Conservation (phyloP, 257 asterid species). For the Capsicum baccatum region DNA sequence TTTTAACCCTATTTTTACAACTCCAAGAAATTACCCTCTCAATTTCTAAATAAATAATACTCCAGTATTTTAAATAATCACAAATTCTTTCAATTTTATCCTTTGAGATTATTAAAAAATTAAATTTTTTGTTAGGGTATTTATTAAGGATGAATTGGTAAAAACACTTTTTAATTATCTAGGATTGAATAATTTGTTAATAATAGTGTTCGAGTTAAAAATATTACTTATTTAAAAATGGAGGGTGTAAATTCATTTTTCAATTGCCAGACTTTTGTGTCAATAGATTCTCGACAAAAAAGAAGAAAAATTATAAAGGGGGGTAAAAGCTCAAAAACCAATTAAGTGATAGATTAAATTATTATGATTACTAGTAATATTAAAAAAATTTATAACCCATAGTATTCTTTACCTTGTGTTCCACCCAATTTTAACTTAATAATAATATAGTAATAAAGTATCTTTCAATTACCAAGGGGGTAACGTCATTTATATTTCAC, state of each 20-base stretch:
- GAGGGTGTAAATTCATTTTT: no score
- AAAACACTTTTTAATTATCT: no score
- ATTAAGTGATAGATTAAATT: constrained; percentile 49
- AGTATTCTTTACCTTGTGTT: constrained; percentile 59
- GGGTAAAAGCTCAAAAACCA: constrained; percentile 53
- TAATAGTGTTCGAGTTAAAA: no score
- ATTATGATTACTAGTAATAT: constrained; percentile 32
- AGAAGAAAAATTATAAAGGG: constrained; percentile 29
- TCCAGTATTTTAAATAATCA: no score
- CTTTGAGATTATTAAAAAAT: no score
- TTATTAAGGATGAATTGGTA: no score
- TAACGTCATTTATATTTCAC: background rate
- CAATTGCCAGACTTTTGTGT: constrained; percentile 28
- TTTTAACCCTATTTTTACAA: constrained; percentile 27
- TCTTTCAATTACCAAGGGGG: constrained; percentile 28
- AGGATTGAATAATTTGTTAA: no score
- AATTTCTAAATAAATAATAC: no score
- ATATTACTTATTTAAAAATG: no score
- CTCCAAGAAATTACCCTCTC: constrained; percentile 29
- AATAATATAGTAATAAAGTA: constrained; percentile 24
- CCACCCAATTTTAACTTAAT: constrained; percentile 43
- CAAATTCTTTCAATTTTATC: no score
- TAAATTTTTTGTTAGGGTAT: no score
- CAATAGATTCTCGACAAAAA: constrained; percentile 12
- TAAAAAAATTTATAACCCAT: constrained; percentile 41